These are phyloP conservation scores for Boletus rex-veris DNA, from an alignment of 768 basidiomycete genomes.

Conservation along the genomic window DNA sequence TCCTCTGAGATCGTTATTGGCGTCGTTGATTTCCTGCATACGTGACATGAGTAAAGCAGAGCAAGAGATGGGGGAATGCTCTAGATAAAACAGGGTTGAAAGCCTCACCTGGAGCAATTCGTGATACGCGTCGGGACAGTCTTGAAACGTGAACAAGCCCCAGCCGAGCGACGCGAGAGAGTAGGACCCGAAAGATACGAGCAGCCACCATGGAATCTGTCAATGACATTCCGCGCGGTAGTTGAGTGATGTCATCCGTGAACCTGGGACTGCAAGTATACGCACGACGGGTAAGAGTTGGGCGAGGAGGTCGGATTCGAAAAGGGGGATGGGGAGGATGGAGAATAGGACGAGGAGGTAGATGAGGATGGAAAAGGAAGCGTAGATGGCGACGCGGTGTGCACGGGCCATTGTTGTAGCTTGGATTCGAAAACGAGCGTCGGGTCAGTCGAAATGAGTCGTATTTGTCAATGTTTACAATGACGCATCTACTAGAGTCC, in stretches of 20 bases:
- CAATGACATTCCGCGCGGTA: too few species aligned
- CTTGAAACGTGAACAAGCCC: conserved; percentile 69
- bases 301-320: conserved; percentile 4
- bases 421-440: neutral
- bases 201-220: conserved; percentile 71
- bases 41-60: neutral
- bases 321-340: conserved; percentile 14
- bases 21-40: conserved; percentile 55
- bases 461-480: too few species aligned
- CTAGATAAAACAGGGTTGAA: neutral
- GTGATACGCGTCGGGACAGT: conserved; percentile 76
- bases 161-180: conserved; percentile 74
- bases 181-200: conserved; percentile 77
- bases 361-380: conserved; percentile 40
- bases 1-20: conserved; percentile 55
- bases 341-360: conserved; percentile 36
- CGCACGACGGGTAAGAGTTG: conserved; percentile 18
- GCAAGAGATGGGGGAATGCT: neutral
- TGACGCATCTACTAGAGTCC: too few species aligned
- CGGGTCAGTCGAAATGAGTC: too few species aligned
- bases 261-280: neutral
- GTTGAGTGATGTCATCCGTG: neutral
- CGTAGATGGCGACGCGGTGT: conserved; percentile 47
- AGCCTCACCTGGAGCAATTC: conserved; percentile 53
- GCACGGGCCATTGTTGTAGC: conserved; percentile 54